phyloP scores from a whole-genome alignment of 805 yeast genomes.

The Lachancea kluyveri region DNA sequence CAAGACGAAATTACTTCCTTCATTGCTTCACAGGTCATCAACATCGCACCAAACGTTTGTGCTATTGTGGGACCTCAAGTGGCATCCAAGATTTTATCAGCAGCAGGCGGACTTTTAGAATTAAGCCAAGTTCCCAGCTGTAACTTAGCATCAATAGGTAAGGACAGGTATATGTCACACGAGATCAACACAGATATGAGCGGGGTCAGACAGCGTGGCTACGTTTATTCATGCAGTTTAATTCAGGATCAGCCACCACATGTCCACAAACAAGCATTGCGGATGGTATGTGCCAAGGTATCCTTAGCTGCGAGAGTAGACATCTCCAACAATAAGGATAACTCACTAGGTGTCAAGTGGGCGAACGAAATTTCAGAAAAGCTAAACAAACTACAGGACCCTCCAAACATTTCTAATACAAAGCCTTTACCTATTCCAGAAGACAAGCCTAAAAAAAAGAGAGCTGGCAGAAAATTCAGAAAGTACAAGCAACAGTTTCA shows the following conservation, averaged over 20 bases:
- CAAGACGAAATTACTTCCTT: conserved; percentile 41
- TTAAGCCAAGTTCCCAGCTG: conserved; percentile 74
- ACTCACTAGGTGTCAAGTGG: conserved; percentile 52
- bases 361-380: conserved; percentile 52
- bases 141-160: conserved; percentile 74
- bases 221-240: conserved; percentile 52
- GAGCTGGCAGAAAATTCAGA: conserved; percentile 80
- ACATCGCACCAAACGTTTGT: conserved; percentile 75
- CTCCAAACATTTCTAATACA: conserved; percentile 68
- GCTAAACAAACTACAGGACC: conserved; percentile 65
- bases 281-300: conserved; percentile 75
- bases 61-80: conserved; percentile 65
- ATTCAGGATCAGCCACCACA: conserved; percentile 55
- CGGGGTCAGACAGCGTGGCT: conserved; percentile 61
- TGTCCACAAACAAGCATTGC: conserved; percentile 58
- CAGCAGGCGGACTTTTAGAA: conserved; percentile 61
- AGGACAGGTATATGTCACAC: conserved; percentile 30
- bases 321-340: conserved; percentile 36
- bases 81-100: conserved; percentile 66
- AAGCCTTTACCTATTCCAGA: conserved; percentile 68
- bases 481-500: conserved; percentile 77
- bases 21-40: conserved; percentile 49
- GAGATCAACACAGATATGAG: conserved; percentile 32
- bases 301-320: conserved; percentile 83
- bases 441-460: conserved; percentile 68